Evolutionary conservation across 139 green algal species (phyloP).

Genomic region (Trebouxia sp.): DNA sequence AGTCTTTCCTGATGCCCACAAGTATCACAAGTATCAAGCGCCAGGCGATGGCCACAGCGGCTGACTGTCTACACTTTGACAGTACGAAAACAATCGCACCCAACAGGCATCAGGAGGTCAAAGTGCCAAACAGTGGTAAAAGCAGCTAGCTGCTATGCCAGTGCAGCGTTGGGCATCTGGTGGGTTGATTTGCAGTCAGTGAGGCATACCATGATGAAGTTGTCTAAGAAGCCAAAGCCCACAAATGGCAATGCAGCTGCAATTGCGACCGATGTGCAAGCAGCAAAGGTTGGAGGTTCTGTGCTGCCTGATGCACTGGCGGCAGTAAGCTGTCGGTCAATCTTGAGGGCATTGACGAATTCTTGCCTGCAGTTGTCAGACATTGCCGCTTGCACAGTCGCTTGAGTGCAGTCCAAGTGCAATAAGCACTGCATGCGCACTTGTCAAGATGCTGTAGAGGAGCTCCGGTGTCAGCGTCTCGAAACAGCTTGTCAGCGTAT

Average conservation of each 20-base stretch:
- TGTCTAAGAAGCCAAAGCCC: slow-evolving; percentile 63
- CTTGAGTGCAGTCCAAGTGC: not conserved
- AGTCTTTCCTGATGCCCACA: too few species aligned
- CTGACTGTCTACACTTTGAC: too few species aligned
- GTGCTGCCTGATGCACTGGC: not conserved
- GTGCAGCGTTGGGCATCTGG: too few species aligned
- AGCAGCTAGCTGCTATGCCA: not conserved
- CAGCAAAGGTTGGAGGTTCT: not conserved
- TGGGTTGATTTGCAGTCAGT: not conserved
- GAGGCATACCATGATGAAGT: slow-evolving; percentile 56
- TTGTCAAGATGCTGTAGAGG: slow-evolving; percentile 18
- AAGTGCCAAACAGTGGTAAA: too few species aligned
- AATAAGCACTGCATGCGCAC: not conserved
- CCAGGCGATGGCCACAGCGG: too few species aligned
- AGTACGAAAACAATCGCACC: too few species aligned
- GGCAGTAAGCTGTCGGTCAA: slow-evolving; percentile 9
- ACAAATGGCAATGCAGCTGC: slow-evolving; percentile 63
- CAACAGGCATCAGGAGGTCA: too few species aligned
- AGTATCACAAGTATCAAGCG: too few species aligned
- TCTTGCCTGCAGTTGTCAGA: not conserved
- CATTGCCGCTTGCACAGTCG: not conserved
- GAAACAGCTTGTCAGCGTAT: not conserved
- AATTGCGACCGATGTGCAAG: slow-evolving; percentile 31
- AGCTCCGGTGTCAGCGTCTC: not conserved
- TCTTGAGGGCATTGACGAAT: not conserved